phyloP scores from a whole-genome alignment of 1,284 basidiomycete species.

The Trametes pubescens region DNA sequence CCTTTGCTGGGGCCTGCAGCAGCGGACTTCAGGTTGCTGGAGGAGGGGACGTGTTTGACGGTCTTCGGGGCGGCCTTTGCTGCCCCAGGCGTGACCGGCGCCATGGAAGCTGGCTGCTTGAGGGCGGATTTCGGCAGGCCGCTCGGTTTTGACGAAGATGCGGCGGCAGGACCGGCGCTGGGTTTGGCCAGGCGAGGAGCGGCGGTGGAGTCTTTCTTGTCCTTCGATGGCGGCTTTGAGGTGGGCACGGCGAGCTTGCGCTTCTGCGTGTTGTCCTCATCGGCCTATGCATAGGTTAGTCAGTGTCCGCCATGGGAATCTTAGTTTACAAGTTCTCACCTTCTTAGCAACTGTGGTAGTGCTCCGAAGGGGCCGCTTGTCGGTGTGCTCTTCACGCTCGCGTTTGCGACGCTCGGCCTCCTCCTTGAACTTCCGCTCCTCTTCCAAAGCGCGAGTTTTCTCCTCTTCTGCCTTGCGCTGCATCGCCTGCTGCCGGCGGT shows the following conservation, averaged over 20 bases:
- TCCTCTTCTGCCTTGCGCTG: slow-evolving; percentile 85
- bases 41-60: slow-evolving; percentile 31
- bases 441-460: slow-evolving; percentile 65
- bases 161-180: slow-evolving; percentile 30
- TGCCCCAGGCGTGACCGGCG: slow-evolving; percentile 24
- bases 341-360: slow-evolving; percentile 55
- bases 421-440: slow-evolving; percentile 75
- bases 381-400: slow-evolving; percentile 77
- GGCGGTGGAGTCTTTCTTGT: slow-evolving; percentile 46
- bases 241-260: slow-evolving; percentile 54
- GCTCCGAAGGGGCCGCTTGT: slow-evolving; percentile 64
- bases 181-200: slow-evolving; percentile 48
- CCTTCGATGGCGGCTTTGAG: slow-evolving; percentile 62
- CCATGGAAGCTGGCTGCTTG: slow-evolving; percentile 39
- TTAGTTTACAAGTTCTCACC: slow-evolving; percentile 44
- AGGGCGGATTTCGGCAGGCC: slow-evolving; percentile 41
- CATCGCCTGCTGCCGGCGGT: slow-evolving; percentile 71
- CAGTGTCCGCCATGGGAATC: neutral
- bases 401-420: slow-evolving; percentile 76
- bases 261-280: slow-evolving; percentile 77
- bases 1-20: slow-evolving; percentile 46
- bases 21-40: slow-evolving; percentile 33
- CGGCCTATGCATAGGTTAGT: slow-evolving; percentile 37
- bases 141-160: slow-evolving; percentile 37
- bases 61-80: slow-evolving; percentile 33